phyloP scores from a whole-genome alignment of 148 eudicot species.

The Pharnaceum exiguum region DNA sequence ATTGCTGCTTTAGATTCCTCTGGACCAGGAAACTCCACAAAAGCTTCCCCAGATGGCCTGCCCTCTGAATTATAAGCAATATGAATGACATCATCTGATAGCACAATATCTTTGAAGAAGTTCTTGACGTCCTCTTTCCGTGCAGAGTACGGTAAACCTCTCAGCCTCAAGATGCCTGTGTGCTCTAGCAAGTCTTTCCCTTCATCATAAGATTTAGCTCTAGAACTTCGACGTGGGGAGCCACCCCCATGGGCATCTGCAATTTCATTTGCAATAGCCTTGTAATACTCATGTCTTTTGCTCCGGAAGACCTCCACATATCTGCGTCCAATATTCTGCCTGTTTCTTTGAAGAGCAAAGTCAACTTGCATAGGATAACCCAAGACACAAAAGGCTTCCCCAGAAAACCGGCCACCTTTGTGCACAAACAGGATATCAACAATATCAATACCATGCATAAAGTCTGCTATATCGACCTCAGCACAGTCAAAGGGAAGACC shows the following conservation, averaged over 20 bases:
- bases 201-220: conserved; percentile 70
- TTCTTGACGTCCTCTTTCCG: conserved; percentile 54
- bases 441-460: conserved; percentile 76
- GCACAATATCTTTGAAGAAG: conserved; percentile 59
- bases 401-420: conserved; percentile 72
- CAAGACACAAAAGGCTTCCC: conserved; percentile 89
- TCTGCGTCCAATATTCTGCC: conserved; percentile 89
- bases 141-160: conserved; percentile 83
- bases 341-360: conserved; percentile 85
- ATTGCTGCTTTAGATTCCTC: conserved; percentile 84
- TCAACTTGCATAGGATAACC: conserved; percentile 88
- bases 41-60: conserved; percentile 82
- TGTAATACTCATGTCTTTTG: conserved; percentile 80
- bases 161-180: conserved; percentile 68
- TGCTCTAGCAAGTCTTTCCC: conserved; percentile 61
- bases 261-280: conserved; percentile 77
- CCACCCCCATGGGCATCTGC: conserved; percentile 59
- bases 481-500: conserved; percentile 94
- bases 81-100: conserved; percentile 57
- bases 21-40: conserved; percentile 75
- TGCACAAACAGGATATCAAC: conserved; percentile 78
- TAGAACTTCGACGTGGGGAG: conserved; percentile 54
- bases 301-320: conserved; percentile 91
- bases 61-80: conserved; percentile 65
- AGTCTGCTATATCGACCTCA: conserved; percentile 73